Conservation (phyloP, 1,284 basidiomycete genomes). For the Leccinum fallax region DNA sequence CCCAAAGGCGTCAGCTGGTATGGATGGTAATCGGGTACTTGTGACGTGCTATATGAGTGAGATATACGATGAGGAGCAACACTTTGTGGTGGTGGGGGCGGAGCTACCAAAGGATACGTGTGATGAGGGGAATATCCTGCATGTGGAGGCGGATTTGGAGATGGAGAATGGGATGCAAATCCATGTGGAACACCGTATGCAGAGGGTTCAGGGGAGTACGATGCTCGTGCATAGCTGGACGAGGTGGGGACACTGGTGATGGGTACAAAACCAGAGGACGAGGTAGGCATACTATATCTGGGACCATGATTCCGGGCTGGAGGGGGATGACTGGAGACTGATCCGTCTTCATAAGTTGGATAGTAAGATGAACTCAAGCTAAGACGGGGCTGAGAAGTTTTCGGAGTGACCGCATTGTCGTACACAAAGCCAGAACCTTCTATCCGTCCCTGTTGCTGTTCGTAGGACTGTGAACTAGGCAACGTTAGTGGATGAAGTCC, state of each 20-base stretch:
- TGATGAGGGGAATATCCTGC: slow-evolving; percentile 37
- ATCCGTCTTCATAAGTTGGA: slow-evolving; percentile 53
- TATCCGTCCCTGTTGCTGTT: slow-evolving; percentile 30
- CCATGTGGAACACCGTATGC: slow-evolving; percentile 45
- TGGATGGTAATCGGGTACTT: slow-evolving; percentile 28
- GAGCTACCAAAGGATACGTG: slow-evolving; percentile 30
- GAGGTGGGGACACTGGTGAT: slow-evolving; percentile 35
- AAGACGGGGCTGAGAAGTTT: slow-evolving; percentile 38
- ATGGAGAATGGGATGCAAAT: slow-evolving; percentile 36
- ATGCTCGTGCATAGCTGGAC: slow-evolving; percentile 28
- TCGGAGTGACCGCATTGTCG: slow-evolving; percentile 42
- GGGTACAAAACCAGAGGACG: slow-evolving; percentile 70
- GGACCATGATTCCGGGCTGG: slow-evolving; percentile 49
- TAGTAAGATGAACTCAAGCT: slow-evolving; percentile 47
- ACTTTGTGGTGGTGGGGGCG: slow-evolving; percentile 22
- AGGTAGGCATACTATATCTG: slow-evolving; percentile 65
- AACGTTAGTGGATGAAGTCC: slow-evolving; percentile 37
- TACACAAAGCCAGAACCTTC: slow-evolving; percentile 33
- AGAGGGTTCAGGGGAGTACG: slow-evolving; percentile 51
- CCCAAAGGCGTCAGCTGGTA: slow-evolving; percentile 25
- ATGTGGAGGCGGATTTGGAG: slow-evolving; percentile 20
- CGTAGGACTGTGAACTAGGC: slow-evolving; percentile 33
- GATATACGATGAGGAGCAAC: slow-evolving; percentile 22
- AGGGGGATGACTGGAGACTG: slow-evolving; percentile 33
- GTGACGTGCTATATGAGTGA: slow-evolving; percentile 30